A percentile compares a stretch with the other conserved stretches of the same genome.
Conservation (phyloP, 192 early-diverging fungal genomes). For the Piromyces finnis region DNA sequence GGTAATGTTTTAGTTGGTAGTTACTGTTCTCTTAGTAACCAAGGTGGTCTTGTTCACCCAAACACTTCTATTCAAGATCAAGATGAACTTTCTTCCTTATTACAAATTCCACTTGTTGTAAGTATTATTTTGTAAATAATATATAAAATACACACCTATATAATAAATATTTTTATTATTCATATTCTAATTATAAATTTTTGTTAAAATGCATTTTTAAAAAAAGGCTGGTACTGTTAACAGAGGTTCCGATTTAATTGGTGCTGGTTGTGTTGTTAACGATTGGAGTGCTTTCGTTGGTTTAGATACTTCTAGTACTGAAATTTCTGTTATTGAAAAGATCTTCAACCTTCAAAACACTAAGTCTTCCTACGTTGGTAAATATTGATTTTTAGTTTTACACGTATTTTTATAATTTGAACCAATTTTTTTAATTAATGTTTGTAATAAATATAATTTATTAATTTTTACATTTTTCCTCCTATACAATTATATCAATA, state of each 20-base stretch:
- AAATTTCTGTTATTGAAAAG: conserved; percentile 89
- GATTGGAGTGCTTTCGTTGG: conserved; percentile 97
- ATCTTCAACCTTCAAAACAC: conserved; percentile 55
- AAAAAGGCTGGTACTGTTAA: conserved; percentile 85
- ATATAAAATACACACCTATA: no score
- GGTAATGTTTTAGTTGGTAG: conserved; percentile 92
- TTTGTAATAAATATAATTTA: neutral
- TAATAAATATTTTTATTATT: no score
- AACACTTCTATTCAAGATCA: conserved; percentile 89
- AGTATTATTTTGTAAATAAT: no score
- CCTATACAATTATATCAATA: neutral
- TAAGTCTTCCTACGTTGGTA: neutral
- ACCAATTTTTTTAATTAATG: no score
- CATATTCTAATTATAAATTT: no score
- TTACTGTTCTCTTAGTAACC: conserved; percentile 91
- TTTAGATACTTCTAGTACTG: conserved; percentile 87
- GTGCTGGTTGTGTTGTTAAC: conserved; percentile 92
- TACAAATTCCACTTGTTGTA: conserved; percentile 86
- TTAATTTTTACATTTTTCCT: neutral
- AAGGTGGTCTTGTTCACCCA: conserved; percentile 91
- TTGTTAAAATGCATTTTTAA: neutral
- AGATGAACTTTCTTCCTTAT: conserved; percentile 89
- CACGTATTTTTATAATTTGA: no score
- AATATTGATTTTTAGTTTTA: no score
- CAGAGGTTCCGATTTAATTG: conserved; percentile 94